phyloP scores from a whole-genome alignment of 495 filamentous ascomycete genomes.

The Elaphomyces granulatus region DNA sequence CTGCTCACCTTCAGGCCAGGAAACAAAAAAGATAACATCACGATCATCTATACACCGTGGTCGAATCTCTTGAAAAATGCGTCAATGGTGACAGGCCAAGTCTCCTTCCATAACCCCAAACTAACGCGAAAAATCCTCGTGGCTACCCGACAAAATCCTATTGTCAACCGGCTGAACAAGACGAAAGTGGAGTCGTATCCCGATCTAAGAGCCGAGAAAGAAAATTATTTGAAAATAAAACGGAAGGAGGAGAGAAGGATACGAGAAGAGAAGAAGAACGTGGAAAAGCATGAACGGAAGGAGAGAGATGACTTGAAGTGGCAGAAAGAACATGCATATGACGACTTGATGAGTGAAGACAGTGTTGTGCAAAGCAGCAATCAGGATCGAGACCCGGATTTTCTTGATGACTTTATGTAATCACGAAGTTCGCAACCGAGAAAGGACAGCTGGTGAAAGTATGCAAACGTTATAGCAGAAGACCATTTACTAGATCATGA shows the following conservation, averaged over 20 bases:
- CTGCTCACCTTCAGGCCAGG: slow-evolving; percentile 29
- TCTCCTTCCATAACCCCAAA: slow-evolving; percentile 83
- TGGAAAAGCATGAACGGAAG: slow-evolving; percentile 62
- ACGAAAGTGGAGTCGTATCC: slow-evolving; percentile 78
- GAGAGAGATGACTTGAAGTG: slow-evolving; percentile 79
- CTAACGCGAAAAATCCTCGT: slow-evolving; percentile 71
- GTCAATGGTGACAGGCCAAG: slow-evolving; percentile 91
- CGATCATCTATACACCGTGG: slow-evolving; percentile 95
- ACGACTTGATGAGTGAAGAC: slow-evolving; percentile 46
- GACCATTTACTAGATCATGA: too few species aligned
- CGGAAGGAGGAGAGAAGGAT: slow-evolving; percentile 52
- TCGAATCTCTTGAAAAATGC: slow-evolving; percentile 91
- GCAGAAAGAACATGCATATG: slow-evolving; percentile 91
- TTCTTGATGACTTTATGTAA: slow-evolving; percentile 43
- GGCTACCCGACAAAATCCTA: slow-evolving; percentile 61
- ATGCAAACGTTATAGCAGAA: too few species aligned
- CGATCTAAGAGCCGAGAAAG: slow-evolving; percentile 66
- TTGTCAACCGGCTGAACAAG: slow-evolving; percentile 94
- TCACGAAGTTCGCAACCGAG: too few species aligned
- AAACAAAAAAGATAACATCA: slow-evolving; percentile 98
- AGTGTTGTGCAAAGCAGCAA: slow-evolving; percentile 33
- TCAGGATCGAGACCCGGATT: slow-evolving; percentile 35
- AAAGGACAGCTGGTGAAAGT: too few species aligned
- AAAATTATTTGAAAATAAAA: slow-evolving; percentile 52
- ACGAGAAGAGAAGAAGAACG: slow-evolving; percentile 57